Evolutionary conservation across 768 basidiomycete genomes (phyloP).

Genomic region (Termitomyces sp.): DNA sequence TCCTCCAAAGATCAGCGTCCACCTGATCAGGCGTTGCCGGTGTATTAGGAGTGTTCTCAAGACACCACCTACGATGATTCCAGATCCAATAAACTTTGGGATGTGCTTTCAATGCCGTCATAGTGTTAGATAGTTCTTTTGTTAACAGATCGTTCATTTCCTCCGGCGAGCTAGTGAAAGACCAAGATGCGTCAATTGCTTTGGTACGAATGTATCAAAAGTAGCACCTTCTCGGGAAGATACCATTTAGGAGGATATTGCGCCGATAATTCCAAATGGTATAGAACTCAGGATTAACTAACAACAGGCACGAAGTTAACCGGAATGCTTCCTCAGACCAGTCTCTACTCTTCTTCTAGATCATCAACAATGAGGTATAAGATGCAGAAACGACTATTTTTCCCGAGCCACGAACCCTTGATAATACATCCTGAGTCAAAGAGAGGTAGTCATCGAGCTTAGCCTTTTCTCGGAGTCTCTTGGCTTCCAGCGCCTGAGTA

Average conservation of each 20-base stretch:
- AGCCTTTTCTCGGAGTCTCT: conserved; percentile 61
- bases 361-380: conserved; percentile 6
- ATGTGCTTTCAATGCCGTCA: conserved; percentile 69
- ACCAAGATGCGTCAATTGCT: not conserved
- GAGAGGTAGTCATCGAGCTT: conserved; percentile 74
- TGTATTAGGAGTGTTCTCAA: conserved; percentile 77
- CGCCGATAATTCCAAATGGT: conserved; percentile 95
- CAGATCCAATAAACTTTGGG: conserved; percentile 99
- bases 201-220: conserved; percentile 5
- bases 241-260: conserved; percentile 63
- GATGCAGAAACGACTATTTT: conserved; percentile 3
- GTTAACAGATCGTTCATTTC: conserved; percentile 59
- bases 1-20: conserved; percentile 63
- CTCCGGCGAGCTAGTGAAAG: conserved; percentile 45
- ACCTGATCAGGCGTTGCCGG: conserved; percentile 43
- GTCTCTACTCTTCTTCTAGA: conserved; percentile 63
- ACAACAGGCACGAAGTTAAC: conserved; percentile 72
- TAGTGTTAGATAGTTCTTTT: conserved; percentile 78
- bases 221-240: conserved; percentile 60
- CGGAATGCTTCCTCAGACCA: conserved; percentile 71
- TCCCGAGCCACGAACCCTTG: conserved; percentile 41
- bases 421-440: conserved; percentile 57
- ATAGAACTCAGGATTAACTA: conserved; percentile 91
- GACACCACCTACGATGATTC: conserved; percentile 96
- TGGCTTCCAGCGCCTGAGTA: conserved; percentile 57